A percentile compares a stretch with the other conserved stretches of the same genome.
These are phyloP conservation scores for Leccinum variicolor DNA, from an alignment of 768 basidiomycete species.

Conservation along the genomic window DNA sequence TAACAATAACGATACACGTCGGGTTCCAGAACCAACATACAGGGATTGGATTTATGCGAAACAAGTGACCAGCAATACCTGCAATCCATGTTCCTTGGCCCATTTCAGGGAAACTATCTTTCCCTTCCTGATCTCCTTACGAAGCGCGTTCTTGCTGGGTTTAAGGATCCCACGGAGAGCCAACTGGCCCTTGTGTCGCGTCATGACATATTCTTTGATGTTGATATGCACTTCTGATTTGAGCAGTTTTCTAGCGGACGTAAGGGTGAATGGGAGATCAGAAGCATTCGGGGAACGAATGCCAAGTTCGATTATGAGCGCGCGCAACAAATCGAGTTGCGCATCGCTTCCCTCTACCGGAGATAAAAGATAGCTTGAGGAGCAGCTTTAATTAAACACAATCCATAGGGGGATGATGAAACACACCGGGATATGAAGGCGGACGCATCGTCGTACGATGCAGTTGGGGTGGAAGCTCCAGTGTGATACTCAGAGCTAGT, in stretches of 20 bases:
- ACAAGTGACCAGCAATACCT: slow-evolving; percentile 59
- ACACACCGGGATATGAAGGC: slow-evolving; percentile 28
- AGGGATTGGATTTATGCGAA: slow-evolving; percentile 28
- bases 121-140: slow-evolving; percentile 55
- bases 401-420: background rate
- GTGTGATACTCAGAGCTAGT: slow-evolving; percentile 7
- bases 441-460: slow-evolving; percentile 25
- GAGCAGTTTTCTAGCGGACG: slow-evolving; percentile 63
- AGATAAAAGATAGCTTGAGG: slow-evolving; percentile 21
- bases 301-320: slow-evolving; percentile 79
- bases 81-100: slow-evolving; percentile 63
- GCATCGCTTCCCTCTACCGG: slow-evolving; percentile 10
- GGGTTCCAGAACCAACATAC: background rate
- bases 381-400: background rate
- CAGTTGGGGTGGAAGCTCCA: slow-evolving; percentile 9
- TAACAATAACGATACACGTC: background rate
- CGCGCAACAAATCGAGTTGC: slow-evolving; percentile 63
- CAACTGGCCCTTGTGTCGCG: slow-evolving; percentile 58
- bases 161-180: slow-evolving; percentile 62
- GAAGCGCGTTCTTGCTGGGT: slow-evolving; percentile 56
- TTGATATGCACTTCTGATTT: slow-evolving; percentile 69
- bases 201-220: slow-evolving; percentile 68
- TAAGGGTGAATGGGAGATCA: slow-evolving; percentile 55
- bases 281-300: slow-evolving; percentile 39
- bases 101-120: slow-evolving; percentile 45